Evolutionary conservation across 352 stramenopile genomes (phyloP).

Genomic region (Globisporangium emineosum): DNA sequence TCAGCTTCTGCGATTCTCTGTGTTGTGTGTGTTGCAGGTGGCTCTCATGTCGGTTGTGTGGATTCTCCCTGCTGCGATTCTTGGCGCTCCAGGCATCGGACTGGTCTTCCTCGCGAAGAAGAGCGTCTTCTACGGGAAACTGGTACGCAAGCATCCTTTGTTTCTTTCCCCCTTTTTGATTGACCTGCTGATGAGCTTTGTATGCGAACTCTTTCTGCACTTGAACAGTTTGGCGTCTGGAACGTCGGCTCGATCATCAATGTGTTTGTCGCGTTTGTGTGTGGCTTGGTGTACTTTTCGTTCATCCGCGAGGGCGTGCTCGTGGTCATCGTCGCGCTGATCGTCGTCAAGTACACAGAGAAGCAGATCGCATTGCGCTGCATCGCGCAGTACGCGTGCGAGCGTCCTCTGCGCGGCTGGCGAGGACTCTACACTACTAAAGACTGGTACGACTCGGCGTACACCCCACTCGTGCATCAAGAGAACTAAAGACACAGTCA

Average conservation of each 20-base stretch:
- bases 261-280: slow-evolving; percentile 56
- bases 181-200: neutral
- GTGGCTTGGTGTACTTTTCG: slow-evolving; percentile 48
- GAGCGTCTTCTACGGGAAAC: slow-evolving; percentile 73
- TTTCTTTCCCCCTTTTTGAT: neutral
- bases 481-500: too few relatives aligned
- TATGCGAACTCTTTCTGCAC: neutral
- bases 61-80: slow-evolving; percentile 56
- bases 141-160: slow-evolving; percentile 23
- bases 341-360: slow-evolving; percentile 69
- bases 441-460: slow-evolving; percentile 86
- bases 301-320: slow-evolving; percentile 79
- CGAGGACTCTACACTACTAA: slow-evolving; percentile 77
- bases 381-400: slow-evolving; percentile 73
- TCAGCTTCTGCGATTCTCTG: slow-evolving; percentile 15
- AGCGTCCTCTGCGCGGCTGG: slow-evolving; percentile 69
- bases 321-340: slow-evolving; percentile 39
- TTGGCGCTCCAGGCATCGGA: slow-evolving; percentile 62
- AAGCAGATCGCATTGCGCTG: slow-evolving; percentile 66
- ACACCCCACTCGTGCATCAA: slow-evolving; percentile 74
- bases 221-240: slow-evolving; percentile 53
- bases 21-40: slow-evolving; percentile 26
- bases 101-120: slow-evolving; percentile 69
- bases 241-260: slow-evolving; percentile 71
- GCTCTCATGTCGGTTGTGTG: slow-evolving; percentile 57